Evolutionary conservation across 768 basidiomycete species (phyloP).

Genomic region (Leccinum fibrillosum): DNA sequence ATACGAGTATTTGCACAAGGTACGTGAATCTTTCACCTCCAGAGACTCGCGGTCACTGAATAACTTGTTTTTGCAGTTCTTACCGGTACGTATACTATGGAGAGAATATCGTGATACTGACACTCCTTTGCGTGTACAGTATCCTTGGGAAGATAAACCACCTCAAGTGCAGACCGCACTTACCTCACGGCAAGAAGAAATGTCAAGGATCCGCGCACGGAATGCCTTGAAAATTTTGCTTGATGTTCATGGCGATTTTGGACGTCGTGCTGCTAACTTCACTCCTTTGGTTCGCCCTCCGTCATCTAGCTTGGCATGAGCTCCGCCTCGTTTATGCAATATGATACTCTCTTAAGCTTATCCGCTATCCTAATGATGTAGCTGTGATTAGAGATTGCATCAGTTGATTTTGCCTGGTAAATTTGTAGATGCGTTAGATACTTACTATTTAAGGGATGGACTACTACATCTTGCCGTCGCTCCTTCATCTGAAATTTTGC

Average conservation of each 20-base stretch:
- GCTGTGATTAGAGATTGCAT: constrained; percentile 11
- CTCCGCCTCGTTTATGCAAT: not conserved
- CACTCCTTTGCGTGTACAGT: constrained; percentile 41
- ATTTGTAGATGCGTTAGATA: not conserved
- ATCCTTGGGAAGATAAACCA: constrained; percentile 75
- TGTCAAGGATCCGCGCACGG: constrained; percentile 85
- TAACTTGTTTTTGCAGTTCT: constrained; percentile 20
- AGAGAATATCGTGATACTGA: constrained; percentile 6
- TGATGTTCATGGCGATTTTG: constrained; percentile 90
- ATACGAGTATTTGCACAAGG: constrained; percentile 70
- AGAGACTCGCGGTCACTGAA: not conserved
- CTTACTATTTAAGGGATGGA: constrained; percentile 5
- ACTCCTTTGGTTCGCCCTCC: constrained; percentile 23
- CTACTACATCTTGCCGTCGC: not conserved
- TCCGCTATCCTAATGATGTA: constrained; percentile 18
- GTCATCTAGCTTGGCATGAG: constrained; percentile 10
- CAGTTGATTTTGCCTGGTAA: not conserved
- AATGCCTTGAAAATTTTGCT: constrained; percentile 92
- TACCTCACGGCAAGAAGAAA: constrained; percentile 72
- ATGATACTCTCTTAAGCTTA: constrained; percentile 11
- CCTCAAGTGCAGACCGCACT: constrained; percentile 67
- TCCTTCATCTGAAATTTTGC: not conserved
- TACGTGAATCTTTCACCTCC: constrained; percentile 29
- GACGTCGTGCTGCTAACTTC: constrained; percentile 48
- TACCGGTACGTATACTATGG: constrained; percentile 26